phyloP scores from a whole-genome alignment of 2,329 filamentous ascomycete genomes.

The Cladophialophora exuberans region DNA sequence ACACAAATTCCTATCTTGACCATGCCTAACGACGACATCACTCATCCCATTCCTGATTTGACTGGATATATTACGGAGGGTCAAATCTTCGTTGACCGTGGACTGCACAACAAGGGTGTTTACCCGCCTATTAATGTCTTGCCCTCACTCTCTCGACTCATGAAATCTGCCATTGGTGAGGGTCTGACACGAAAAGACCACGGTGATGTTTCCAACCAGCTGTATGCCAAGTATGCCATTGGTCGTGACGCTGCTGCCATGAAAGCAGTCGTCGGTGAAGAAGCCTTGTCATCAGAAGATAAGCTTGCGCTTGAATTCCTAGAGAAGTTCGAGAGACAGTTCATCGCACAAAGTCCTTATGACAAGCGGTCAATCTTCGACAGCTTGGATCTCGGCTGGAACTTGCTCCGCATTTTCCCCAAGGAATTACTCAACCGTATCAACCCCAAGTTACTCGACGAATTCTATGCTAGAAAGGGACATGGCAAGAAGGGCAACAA shows the following conservation, averaged over 20 bases:
- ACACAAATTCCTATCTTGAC: conserved; percentile 98
- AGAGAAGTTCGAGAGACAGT: conserved; percentile 96
- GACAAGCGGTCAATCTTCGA: conserved; percentile 91
- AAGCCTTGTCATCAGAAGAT: conserved; percentile 92
- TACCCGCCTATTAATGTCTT: conserved; percentile 99
- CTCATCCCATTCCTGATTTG: conserved; percentile 96
- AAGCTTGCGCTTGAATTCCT: conserved; percentile 97
- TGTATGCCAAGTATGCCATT: conserved; percentile 99
- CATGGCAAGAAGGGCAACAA: conserved; percentile 41
- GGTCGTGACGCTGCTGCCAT: conserved; percentile 95
- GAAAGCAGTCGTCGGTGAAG: conserved; percentile 99
- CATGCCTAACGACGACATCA: conserved; percentile 99
- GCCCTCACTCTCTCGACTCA: conserved; percentile 95
- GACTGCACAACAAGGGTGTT: conserved; percentile 92
- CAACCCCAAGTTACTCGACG: conserved; percentile 78
- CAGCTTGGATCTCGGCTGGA: conserved; percentile 95
- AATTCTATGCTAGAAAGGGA: conserved; percentile 68
- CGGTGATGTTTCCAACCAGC: conserved; percentile 97
- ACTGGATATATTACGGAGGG: conserved; percentile 99
- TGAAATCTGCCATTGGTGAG: conserved; percentile 99
- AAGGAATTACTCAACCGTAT: conserved; percentile 98
- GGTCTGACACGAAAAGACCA: conserved; percentile 96
- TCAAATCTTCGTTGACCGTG: conserved; percentile 96
- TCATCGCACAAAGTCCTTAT: conserved; percentile 90
- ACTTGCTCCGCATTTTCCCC: conserved; percentile 92